These are phyloP conservation scores for Umbelopsis vinacea DNA, from an alignment of 192 early-diverging fungal genomes.

Conservation along the genomic window DNA sequence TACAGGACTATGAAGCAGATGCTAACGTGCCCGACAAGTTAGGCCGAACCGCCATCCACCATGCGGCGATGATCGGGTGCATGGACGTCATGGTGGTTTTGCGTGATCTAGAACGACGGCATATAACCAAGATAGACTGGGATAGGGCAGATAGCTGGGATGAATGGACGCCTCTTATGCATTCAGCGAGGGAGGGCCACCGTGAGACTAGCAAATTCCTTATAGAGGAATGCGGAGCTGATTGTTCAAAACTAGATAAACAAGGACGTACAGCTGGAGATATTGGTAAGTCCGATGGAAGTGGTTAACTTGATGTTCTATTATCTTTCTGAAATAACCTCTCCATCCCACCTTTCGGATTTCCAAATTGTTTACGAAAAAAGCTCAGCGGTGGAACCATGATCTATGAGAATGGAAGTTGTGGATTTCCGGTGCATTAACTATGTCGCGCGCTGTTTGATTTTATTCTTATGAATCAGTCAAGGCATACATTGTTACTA, in stretches of 20 bases:
- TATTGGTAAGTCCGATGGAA: constrained; percentile 34
- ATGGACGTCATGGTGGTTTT: constrained; percentile 28
- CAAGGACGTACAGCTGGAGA: constrained; percentile 38
- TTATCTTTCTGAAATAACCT: too few relatives aligned
- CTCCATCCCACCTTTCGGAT: too few relatives aligned
- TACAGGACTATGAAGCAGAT: constrained; percentile 25
- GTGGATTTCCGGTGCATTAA: constrained; percentile 3
- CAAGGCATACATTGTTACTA: too few relatives aligned
- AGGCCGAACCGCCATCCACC: constrained; percentile 42
- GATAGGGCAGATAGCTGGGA: constrained; percentile 45
- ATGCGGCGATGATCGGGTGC: constrained; percentile 45
- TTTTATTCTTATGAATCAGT: background rate
- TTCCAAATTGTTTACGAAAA: background rate
- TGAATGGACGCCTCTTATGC: constrained; percentile 47
- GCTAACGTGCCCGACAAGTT: constrained; percentile 36
- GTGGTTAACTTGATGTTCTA: background rate
- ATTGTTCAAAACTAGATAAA: constrained; percentile 32
- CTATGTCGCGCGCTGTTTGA: background rate
- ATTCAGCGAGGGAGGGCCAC: constrained; percentile 42
- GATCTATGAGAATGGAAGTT: constrained; percentile 12
- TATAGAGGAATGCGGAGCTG: constrained; percentile 18
- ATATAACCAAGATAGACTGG: constrained; percentile 13
- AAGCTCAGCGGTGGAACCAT: constrained; percentile 23
- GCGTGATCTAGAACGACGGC: background rate
- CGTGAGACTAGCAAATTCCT: constrained; percentile 28